These are phyloP conservation scores for Aspergillus affinis DNA, from an alignment of 495 filamentous ascomycete species.

Conservation along the genomic window DNA sequence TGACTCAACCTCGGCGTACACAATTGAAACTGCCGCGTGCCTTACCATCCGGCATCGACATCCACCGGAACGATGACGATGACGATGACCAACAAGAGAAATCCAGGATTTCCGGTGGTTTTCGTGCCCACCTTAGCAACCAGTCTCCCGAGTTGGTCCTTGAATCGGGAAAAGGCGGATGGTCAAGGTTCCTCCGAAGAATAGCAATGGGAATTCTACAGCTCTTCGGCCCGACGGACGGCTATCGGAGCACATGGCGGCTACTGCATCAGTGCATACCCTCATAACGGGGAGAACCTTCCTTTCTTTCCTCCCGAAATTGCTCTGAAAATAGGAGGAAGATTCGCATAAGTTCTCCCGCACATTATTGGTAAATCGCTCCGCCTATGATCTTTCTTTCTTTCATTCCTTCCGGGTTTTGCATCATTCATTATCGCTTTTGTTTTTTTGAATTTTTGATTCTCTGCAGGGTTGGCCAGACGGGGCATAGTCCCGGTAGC, in stretches of 20 bases:
- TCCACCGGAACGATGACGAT: neutral
- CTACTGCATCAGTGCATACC: neutral
- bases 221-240: constrained; percentile 26
- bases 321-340: neutral
- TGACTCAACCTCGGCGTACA: neutral
- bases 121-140: constrained; percentile 18
- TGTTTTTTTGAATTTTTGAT: constrained; percentile 22
- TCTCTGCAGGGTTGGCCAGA: constrained; percentile 14
- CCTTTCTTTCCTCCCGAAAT: neutral
- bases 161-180: constrained; percentile 21
- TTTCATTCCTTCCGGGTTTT: constrained; percentile 1
- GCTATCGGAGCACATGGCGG: neutral
- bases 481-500: constrained; percentile 13
- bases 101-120: constrained; percentile 23
- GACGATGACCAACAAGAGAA: neutral
- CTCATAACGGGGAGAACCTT: neutral
- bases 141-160: constrained; percentile 15
- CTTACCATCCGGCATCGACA: neutral
- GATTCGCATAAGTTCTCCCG: neutral
- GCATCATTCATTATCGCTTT: neutral
- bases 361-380: neutral
- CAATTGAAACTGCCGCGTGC: too few species aligned
- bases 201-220: constrained; percentile 10
- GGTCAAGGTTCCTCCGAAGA: constrained; percentile 6
- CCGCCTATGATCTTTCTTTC: constrained; percentile 11